A percentile compares a stretch with the other conserved stretches of the same genome.
Conservation (phyloP, 352 stramenopile genomes). For the Pythium sukuiense region DNA sequence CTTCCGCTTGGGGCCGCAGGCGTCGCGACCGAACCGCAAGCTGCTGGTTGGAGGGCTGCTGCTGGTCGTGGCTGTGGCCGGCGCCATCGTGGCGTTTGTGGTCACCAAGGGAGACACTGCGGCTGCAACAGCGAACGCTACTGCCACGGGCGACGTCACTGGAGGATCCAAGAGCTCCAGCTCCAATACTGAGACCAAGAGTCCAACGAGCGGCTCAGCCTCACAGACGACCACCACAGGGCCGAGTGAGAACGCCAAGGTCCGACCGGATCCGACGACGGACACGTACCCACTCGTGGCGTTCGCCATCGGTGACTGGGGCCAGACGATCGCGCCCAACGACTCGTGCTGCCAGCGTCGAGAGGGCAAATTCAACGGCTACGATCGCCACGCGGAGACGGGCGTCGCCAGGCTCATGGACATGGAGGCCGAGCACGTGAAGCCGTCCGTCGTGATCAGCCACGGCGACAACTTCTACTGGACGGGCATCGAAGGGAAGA, state of each 20-base stretch:
- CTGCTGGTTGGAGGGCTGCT: background rate
- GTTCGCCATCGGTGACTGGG: conserved; percentile 15
- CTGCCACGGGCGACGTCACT: background rate
- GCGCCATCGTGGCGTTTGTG: background rate
- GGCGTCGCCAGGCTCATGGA: conserved; percentile 21
- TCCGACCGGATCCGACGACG: background rate
- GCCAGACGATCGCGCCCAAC: background rate
- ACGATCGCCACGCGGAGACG: conserved; percentile 30
- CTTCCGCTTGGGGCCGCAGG: background rate
- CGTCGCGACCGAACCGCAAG: background rate
- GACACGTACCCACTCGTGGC: background rate
- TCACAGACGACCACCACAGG: background rate
- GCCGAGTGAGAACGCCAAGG: conserved; percentile 1
- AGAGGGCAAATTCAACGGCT: conserved; percentile 1
- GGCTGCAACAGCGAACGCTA: background rate
- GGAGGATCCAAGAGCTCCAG: background rate
- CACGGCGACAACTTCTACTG: conserved; percentile 34
- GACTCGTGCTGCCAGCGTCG: conserved; percentile 1
- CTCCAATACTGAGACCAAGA: background rate
- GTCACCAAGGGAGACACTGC: background rate
- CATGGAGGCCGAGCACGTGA: conserved; percentile 27
- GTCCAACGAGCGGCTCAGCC: background rate
- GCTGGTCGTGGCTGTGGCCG: background rate
- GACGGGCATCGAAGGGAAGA: conserved; percentile 41
- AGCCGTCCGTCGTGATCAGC: conserved; percentile 54